These are phyloP conservation scores for Chloromonas sp. DNA, from an alignment of 163 green algal genomes.

Conservation along the genomic window DNA sequence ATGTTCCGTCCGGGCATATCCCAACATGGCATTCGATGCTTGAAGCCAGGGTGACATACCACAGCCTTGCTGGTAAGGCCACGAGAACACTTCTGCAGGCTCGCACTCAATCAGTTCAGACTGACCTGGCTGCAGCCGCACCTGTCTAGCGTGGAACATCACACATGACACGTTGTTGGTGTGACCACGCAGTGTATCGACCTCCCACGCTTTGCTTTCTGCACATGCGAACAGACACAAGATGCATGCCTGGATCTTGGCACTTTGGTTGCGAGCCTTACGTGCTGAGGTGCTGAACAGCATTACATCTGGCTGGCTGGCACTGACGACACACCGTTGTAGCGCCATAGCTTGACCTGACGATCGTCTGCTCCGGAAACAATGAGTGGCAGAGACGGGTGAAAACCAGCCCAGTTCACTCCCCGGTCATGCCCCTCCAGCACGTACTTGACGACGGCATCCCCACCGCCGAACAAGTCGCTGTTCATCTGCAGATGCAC, in stretches of 20 bases:
- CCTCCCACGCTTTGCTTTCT: conserved; percentile 99
- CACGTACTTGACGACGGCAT: conserved; percentile 98
- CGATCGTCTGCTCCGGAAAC: conserved; percentile 97
- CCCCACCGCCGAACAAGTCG: conserved; percentile 95
- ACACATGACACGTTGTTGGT: conserved; percentile 99
- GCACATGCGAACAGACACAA: conserved; percentile 13
- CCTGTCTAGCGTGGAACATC: conserved; percentile 96
- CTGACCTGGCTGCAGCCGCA: conserved; percentile 4
- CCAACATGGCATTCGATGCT: no score
- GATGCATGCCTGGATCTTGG: neutral
- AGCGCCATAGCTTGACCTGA: conserved; percentile 98
- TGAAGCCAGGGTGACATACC: no score
- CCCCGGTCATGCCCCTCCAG: conserved; percentile 97
- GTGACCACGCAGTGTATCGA: conserved; percentile 97
- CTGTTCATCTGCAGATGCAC: conserved; percentile 65
- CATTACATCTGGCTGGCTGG: neutral
- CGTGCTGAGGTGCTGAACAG: no score
- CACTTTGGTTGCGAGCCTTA: no score
- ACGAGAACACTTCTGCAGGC: no score
- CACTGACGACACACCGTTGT: conserved; percentile 75
- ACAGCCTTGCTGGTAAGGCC: no score
- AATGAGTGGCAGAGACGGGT: conserved; percentile 95
- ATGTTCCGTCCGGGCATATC: neutral
- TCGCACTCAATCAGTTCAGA: no score
- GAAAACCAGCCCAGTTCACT: conserved; percentile 98